Percentiles rank a stretch among this genome's conserved stretches.
Evolutionary conservation across 176 grass and related monocot species (phyloP).

Genomic region (Neostapfia colusana): DNA sequence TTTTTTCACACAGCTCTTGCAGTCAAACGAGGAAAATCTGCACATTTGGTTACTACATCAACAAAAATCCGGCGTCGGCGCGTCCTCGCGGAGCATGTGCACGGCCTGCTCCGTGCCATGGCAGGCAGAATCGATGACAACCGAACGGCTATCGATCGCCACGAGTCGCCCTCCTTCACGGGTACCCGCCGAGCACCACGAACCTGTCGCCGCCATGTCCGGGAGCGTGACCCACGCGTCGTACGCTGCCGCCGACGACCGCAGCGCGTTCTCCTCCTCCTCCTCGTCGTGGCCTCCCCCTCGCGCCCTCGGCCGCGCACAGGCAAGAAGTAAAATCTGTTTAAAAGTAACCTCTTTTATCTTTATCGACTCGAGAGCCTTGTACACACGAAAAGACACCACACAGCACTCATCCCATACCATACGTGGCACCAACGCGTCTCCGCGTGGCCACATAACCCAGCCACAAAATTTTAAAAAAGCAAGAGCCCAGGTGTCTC

Average conservation of each 20-base stretch:
- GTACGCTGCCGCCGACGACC: constrained; percentile 41
- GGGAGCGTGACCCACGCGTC: constrained; percentile 63
- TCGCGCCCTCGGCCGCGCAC: not conserved
- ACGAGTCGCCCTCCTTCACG: constrained; percentile 14
- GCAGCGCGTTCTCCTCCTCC: constrained; percentile 80
- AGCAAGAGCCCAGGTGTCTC: not conserved
- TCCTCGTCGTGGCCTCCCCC: constrained; percentile 66
- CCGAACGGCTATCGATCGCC: constrained; percentile 34
- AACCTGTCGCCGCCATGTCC: constrained; percentile 69
- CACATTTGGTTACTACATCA: too few species aligned
- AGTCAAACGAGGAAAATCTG: too few species aligned
- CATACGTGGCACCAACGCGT: constrained; percentile 9
- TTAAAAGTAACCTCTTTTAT: too few species aligned
- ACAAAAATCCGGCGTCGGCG: not conserved
- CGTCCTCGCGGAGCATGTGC: constrained; percentile 39
- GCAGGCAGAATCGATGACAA: not conserved
- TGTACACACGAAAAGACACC: too few species aligned
- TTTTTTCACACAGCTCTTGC: too few species aligned
- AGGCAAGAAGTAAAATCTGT: too few species aligned
- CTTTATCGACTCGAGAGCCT: too few species aligned
- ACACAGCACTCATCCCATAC: too few species aligned
- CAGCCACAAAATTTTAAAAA: constrained; percentile 5
- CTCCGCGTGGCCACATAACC: not conserved
- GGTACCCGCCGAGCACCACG: constrained; percentile 59
- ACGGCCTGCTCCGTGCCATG: constrained; percentile 35